phyloP scores from a whole-genome alignment of 2,329 filamentous ascomycete species.

The Sarocladium brachiariae region DNA sequence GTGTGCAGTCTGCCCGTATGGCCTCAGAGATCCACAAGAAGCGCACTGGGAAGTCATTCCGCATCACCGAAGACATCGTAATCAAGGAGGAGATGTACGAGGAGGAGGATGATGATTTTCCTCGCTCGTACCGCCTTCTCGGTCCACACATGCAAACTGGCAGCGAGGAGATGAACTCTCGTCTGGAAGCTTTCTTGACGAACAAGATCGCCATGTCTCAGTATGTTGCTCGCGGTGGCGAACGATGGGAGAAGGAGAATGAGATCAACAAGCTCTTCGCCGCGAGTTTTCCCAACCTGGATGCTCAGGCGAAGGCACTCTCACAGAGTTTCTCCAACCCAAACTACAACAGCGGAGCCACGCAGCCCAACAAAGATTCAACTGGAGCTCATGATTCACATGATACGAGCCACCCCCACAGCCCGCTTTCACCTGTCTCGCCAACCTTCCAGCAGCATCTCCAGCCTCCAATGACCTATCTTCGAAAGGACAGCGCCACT shows the following conservation, averaged over 20 bases:
- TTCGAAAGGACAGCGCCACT: conserved; percentile 14
- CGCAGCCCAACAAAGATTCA: background rate
- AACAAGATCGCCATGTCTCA: conserved; percentile 37
- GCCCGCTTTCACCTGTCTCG: conserved; percentile 13
- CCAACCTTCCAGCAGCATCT: conserved; percentile 17
- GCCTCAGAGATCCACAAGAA: conserved; percentile 89
- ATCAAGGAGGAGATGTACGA: conserved; percentile 94
- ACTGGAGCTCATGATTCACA: background rate
- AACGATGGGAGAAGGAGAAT: conserved; percentile 33
- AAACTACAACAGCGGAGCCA: conserved; percentile 5
- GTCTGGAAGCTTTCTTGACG: conserved; percentile 43
- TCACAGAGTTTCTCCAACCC: conserved; percentile 14
- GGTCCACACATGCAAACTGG: conserved; percentile 55
- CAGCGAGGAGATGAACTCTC: conserved; percentile 54
- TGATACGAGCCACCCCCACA: conserved; percentile 13
- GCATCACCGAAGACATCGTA: conserved; percentile 79
- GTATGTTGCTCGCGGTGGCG: conserved; percentile 28
- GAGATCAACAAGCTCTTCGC: conserved; percentile 41
- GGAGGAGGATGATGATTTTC: conserved; percentile 79
- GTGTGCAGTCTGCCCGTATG: conserved; percentile 77
- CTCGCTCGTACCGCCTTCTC: conserved; percentile 57
- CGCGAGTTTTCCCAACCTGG: conserved; percentile 36
- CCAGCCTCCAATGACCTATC: conserved; percentile 16
- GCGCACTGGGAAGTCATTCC: conserved; percentile 74
- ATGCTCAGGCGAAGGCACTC: conserved; percentile 19